Percentiles rank a stretch among this genome's conserved stretches.
These are phyloP conservation scores for Epichloe sp. DNA, from an alignment of 2,329 filamentous ascomycete species.

Conservation along the genomic window DNA sequence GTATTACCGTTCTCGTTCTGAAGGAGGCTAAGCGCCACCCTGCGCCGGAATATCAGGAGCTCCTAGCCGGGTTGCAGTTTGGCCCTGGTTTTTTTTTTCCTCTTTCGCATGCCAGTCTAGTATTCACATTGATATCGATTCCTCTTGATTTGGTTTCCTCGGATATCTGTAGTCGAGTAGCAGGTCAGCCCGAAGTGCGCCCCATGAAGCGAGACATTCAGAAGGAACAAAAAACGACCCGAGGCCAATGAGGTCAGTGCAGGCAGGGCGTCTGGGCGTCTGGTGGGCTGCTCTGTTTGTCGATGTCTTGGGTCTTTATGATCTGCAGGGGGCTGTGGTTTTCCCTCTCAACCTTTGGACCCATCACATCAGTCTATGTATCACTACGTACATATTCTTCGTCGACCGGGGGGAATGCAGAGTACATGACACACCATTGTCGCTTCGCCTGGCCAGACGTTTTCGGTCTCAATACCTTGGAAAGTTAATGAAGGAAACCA, in stretches of 20 bases:
- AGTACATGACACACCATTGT: not conserved
- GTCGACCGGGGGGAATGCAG: not conserved
- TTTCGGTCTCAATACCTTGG: not conserved
- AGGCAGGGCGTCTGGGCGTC: not conserved
- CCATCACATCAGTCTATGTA: conserved; percentile 1
- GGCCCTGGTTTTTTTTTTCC: no score
- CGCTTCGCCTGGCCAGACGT: not conserved
- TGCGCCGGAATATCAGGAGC: no score
- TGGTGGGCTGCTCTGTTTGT: not conserved
- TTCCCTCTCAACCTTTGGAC: no score
- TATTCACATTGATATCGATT: not conserved
- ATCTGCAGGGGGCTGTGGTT: not conserved
- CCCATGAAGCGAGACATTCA: not conserved
- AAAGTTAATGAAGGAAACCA: not conserved
- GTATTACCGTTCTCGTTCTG: no score
- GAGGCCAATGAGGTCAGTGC: not conserved
- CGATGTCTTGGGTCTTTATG: conserved; percentile 1
- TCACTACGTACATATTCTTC: not conserved
- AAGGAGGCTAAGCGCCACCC: not conserved
- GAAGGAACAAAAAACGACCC: not conserved
- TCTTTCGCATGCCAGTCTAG: no score
- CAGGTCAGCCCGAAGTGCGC: not conserved
- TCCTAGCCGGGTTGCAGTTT: no score
- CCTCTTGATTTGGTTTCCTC: not conserved
- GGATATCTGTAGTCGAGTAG: not conserved